phyloP scores from a whole-genome alignment of 2,329 filamentous ascomycete species.

The Onygena corvina region DNA sequence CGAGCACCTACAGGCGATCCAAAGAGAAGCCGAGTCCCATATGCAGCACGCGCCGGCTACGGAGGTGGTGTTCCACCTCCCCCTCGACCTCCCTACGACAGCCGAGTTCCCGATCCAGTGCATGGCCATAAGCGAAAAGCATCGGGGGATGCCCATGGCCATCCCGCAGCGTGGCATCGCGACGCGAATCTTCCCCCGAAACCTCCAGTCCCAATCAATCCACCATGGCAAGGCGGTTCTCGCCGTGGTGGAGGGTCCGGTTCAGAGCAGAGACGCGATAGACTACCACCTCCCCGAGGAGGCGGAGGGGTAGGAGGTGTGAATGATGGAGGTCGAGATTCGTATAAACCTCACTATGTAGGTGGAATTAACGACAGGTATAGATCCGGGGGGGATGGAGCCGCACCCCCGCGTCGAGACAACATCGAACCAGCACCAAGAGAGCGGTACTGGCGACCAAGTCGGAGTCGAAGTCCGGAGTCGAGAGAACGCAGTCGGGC shows the following conservation, averaged over 20 bases:
- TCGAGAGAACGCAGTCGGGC: conserved; percentile 11
- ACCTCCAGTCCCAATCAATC: conserved; percentile 24
- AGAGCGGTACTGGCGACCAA: conserved; percentile 13
- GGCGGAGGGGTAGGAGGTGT: conserved; percentile 16
- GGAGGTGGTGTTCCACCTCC: conserved; percentile 18
- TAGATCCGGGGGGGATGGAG: conserved; percentile 4
- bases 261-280: conserved; percentile 17
- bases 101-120: conserved; percentile 17
- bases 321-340: conserved; percentile 24
- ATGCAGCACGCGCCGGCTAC: conserved; percentile 23
- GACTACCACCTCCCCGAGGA: conserved; percentile 18
- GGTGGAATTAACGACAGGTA: conserved; percentile 11
- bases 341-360: conserved; percentile 29
- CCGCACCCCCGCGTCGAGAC: conserved; percentile 9
- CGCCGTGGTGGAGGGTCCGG: conserved; percentile 21
- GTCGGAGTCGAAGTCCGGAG: conserved; percentile 12
- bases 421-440: conserved; percentile 8
- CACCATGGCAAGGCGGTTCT: conserved; percentile 20
- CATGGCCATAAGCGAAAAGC: conserved; percentile 16
- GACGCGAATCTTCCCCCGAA: conserved; percentile 29
- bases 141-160: conserved; percentile 18
- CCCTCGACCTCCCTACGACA: conserved; percentile 22
- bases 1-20: conserved; percentile 22
- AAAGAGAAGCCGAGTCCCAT: conserved; percentile 28
- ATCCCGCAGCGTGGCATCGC: conserved; percentile 21